Evolutionary conservation across 352 stramenopile species (phyloP), one percentile per base, ranked within the genome.

Genomic region (Globisporangium middletonii): DNA sequence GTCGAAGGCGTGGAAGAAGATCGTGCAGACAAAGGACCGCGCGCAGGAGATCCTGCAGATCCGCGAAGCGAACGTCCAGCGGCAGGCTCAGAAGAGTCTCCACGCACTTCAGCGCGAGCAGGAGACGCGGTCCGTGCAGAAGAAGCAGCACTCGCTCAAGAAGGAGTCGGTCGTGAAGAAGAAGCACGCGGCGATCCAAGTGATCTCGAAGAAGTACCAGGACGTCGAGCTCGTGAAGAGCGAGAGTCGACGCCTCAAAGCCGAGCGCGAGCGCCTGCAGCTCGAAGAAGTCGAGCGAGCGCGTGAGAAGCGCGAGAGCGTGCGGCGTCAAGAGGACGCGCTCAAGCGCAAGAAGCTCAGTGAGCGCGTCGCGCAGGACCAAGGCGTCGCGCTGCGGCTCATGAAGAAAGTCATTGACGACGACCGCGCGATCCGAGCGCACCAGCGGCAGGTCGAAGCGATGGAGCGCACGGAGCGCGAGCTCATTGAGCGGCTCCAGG

Each of bases 161-260:
- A 87, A 88, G 55, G 75, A 87, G 47, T 88, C 77, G 1, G 72
- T 88, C 16, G 77, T 90, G 58, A 84, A 85, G 59, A 90, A 90
- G 63, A 82, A 82, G 33, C 77, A 88, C 48, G 77, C 77, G 2
- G 76, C 78, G 30, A 87, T 90, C 56, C 77, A 83, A 51, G 63
- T 85, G 44, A 87, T 90, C 46, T 86, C 80, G 4, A 85, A 83
- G 53, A 87, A 87, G 41, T 88, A 82, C 53, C 77, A 90, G 55
- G 80, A 90, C 55, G 80, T 90, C 1, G 80, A 88, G 52, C 71
- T 79, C 42, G 76, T 90, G n/a, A 88, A 90, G 58, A 75, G 44
- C 18, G 80, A 90, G 60, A 82, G 75, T 30, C 76, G 78, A 28
- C 69, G 77, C 7, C 68, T 90, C 37, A 81, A 88, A 53, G 72